These are phyloP conservation scores for Mucor ambiguus DNA, from an alignment of 371 early-diverging fungal genomes.

Conservation along the genomic window DNA sequence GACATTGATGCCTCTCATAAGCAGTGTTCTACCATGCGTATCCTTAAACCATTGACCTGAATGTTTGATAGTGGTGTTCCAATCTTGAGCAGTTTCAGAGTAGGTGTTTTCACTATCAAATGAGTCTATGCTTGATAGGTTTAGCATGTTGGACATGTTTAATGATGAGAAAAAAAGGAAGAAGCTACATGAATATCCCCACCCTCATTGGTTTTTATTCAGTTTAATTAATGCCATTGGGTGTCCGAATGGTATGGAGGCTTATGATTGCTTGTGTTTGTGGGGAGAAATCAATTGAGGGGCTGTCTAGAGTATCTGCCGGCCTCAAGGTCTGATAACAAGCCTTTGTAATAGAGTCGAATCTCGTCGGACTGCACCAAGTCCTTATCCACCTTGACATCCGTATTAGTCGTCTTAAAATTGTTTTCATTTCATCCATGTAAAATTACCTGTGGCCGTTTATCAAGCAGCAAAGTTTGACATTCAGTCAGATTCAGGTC, in stretches of 20 bases:
- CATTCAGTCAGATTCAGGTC: constrained; percentile 30
- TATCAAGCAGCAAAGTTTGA: constrained; percentile 31
- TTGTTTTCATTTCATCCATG: not conserved
- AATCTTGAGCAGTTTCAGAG: constrained; percentile 31
- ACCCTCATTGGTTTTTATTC: constrained; percentile 1
- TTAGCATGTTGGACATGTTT: not conserved
- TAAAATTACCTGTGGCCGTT: constrained; percentile 38
- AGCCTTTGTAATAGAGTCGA: constrained; percentile 39
- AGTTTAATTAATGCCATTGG: constrained; percentile 5
- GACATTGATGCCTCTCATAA: constrained; percentile 69
- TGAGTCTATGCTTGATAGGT: constrained; percentile 8
- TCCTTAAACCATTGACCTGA: constrained; percentile 59
- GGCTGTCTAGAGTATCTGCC: constrained; percentile 2
- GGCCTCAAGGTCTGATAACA: constrained; percentile 34
- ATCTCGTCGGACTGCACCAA: constrained; percentile 38
- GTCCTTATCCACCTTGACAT: constrained; percentile 38
- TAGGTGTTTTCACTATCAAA: not conserved
- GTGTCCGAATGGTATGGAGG: not conserved
- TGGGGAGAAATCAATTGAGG: not conserved
- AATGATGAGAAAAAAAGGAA: not conserved
- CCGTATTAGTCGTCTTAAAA: not conserved
- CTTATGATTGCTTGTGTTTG: not conserved
- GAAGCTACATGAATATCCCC: not conserved
- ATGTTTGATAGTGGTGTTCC: constrained; percentile 24
- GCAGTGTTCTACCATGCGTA: constrained; percentile 48